Evolutionary conservation across 129 eudicot genomes (phyloP).

Genomic region (Flaveria ramosissima): DNA sequence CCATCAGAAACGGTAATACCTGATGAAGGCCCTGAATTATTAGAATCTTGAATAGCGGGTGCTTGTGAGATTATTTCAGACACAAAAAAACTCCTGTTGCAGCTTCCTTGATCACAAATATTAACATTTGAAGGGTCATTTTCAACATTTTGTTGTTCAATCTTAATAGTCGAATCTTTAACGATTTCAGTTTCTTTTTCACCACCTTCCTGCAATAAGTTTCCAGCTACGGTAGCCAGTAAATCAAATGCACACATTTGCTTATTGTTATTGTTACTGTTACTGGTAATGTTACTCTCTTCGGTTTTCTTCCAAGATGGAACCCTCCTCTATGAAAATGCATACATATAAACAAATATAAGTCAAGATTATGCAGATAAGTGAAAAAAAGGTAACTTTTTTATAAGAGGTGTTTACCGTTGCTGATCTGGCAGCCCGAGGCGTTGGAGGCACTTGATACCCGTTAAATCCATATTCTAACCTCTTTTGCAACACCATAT

Average conservation of each 20-base stretch:
- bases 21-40: constrained; percentile 55
- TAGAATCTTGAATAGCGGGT: constrained; percentile 47
- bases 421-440: constrained; percentile 89
- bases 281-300: constrained; percentile 28
- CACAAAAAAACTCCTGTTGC: constrained; percentile 55
- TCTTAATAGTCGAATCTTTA: constrained; percentile 36
- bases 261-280: constrained; percentile 29
- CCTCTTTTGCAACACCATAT: constrained; percentile 82
- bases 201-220: constrained; percentile 70
- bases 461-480: constrained; percentile 86
- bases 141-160: constrained; percentile 38
- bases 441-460: constrained; percentile 80
- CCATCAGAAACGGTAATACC: constrained; percentile 57
- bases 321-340: constrained; percentile 63
- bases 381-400: background rate
- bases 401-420: constrained; percentile 56
- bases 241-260: constrained; percentile 84
- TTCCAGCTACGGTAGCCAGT: constrained; percentile 92
- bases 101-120: constrained; percentile 45
- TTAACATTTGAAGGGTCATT: constrained; percentile 40
- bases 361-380: constrained; percentile 2
- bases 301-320: constrained; percentile 49
- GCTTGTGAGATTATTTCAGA: constrained; percentile 65
- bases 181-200: constrained; percentile 39
- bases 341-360: background rate